phyloP scores from a whole-genome alignment of 805 yeast genomes.

The Suhomyces xylopsoci region DNA sequence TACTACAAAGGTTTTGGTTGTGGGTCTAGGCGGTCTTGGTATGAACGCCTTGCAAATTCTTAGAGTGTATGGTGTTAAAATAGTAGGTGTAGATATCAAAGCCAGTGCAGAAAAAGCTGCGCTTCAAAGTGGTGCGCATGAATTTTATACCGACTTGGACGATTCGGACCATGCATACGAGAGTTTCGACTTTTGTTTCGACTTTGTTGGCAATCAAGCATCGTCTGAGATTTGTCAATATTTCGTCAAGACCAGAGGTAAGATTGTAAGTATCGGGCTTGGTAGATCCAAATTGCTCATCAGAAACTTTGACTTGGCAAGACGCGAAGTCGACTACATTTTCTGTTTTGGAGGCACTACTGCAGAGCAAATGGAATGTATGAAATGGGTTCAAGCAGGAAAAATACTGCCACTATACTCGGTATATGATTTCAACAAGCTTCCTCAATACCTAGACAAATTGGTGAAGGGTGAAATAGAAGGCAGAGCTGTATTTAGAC shows the following conservation, averaged over 20 bases:
- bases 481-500: slow-evolving; percentile 43
- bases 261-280: slow-evolving; percentile 43
- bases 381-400: slow-evolving; percentile 42
- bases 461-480: slow-evolving; percentile 36
- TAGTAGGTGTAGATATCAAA: slow-evolving; percentile 35
- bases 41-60: slow-evolving; percentile 42
- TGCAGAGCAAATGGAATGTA: slow-evolving; percentile 39
- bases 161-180: slow-evolving; percentile 23
- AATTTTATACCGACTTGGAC: slow-evolving; percentile 32
- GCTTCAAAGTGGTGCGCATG: slow-evolving; percentile 38
- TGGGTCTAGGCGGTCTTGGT: slow-evolving; percentile 45
- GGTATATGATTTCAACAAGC: slow-evolving; percentile 27
- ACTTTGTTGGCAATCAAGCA: slow-evolving; percentile 36
- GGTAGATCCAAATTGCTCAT: slow-evolving; percentile 31
- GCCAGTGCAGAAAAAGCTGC: slow-evolving; percentile 25
- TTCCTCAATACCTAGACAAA: slow-evolving; percentile 34
- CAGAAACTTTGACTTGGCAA: slow-evolving; percentile 34
- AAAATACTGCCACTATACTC: slow-evolving; percentile 35
- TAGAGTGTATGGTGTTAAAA: slow-evolving; percentile 27
- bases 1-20: slow-evolving; percentile 32
- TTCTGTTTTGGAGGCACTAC: slow-evolving; percentile 46
- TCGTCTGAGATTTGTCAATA: slow-evolving; percentile 27
- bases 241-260: slow-evolving; percentile 35
- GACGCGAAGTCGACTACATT: slow-evolving; percentile 38
- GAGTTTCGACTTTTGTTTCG: slow-evolving; percentile 39